Percentiles rank a stretch among this genome's conserved stretches.
Evolutionary conservation across 73 alveolate genomes (phyloP).

Genomic region (Paramecium primaurelia): DNA sequence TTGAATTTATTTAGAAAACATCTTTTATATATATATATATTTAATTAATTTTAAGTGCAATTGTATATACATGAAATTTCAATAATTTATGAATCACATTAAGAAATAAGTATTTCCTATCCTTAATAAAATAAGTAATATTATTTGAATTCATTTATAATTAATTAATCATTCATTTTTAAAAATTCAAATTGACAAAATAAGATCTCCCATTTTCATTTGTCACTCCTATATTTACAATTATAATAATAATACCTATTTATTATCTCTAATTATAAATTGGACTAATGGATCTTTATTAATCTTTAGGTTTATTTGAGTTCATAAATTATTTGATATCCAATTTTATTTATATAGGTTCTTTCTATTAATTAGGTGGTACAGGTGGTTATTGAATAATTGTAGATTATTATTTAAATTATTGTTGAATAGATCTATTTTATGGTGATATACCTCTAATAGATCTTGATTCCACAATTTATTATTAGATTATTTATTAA

Average conservation of each 20-base stretch:
- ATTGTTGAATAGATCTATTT: neutral
- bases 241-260: neutral
- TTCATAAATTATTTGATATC: neutral
- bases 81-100: neutral
- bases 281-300: neutral
- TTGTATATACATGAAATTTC: neutral
- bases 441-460: neutral
- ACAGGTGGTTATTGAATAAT: neutral
- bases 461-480: neutral
- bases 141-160: neutral
- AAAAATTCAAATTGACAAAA: neutral
- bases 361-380: neutral
- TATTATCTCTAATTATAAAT: neutral
- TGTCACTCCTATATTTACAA: neutral
- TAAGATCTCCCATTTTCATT: neutral
- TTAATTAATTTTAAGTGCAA: neutral
- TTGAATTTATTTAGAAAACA: neutral
- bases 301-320: neutral
- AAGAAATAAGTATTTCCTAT: too few species aligned
- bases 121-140: neutral
- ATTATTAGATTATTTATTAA: neutral
- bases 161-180: neutral
- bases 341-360: neutral
- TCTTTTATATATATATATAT: neutral
- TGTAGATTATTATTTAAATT: neutral